Base-by-base conservation (phyloP, 768 basidiomycete genomes). In the Dentipellis sp. region DNA sequence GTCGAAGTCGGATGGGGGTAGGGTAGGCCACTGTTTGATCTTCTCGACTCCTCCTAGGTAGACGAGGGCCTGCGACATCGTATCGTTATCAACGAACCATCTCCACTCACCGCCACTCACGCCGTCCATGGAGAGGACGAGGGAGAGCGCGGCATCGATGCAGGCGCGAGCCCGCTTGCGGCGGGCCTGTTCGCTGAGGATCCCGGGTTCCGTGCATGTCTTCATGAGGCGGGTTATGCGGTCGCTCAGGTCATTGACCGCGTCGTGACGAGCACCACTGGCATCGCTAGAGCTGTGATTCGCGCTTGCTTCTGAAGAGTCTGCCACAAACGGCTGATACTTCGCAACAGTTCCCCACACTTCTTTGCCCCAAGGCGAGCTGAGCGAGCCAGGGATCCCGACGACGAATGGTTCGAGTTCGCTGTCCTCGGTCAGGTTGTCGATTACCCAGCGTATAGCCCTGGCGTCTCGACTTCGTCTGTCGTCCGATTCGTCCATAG, bases 151-250 rank as follows among this genome's bases (percentile, higher is more conserved):
- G 4, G 40, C 50, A 34, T 59, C 50, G 23, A 57, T 34, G 38
- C 59, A 59, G n/a, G 55, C 55, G 23, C 38, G 55, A 14, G 58
- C 58, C 3, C 58, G 58, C 38, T 51, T 53, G 45, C 48, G 52
- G 5, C 58, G 58, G 3, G 46, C 52, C 0, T 47, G 39, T 16
- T 56, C 49, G 11, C 46, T 45, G 6, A 59, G 52, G 22, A 53
- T 46, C 6, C 55, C 58, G 11, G 55, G 48, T 10, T 56, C 58
- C 9, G 55, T 51, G 49, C 58, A 59, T 2, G 58, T 59, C 16
- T 54, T 53, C 37, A 59, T 46, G 14, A 59, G 36, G 2, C 55
- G 58, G 3, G 55, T 46, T 14, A 59, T 59, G n/a, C 55, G 48
- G 7, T 34, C 40, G 5, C 52, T 48, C 14, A 59, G 58, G 34